Conservation (phyloP, 2,329 filamentous ascomycete species). For the Chrysosporium keratinophilum region DNA sequence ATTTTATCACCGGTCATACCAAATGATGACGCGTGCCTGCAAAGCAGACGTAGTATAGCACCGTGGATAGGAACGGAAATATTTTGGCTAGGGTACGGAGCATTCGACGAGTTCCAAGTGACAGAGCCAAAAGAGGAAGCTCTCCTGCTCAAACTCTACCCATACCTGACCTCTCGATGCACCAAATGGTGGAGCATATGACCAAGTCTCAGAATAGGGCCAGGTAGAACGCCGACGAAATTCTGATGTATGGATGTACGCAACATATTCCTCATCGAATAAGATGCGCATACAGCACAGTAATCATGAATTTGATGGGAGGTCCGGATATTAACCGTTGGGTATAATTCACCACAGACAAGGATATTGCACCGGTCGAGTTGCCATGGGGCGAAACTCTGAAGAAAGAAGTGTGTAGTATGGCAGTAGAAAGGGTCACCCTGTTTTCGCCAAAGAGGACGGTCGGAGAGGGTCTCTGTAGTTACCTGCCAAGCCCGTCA, state of each 20-base stretch:
- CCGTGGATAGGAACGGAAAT: slow-evolving; percentile 66
- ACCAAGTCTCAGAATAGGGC: slow-evolving; percentile 70
- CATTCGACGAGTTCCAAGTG: slow-evolving; percentile 70
- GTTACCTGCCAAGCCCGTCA: slow-evolving; percentile 69
- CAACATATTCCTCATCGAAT: slow-evolving; percentile 64
- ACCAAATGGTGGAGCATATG: slow-evolving; percentile 52
- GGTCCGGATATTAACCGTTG: slow-evolving; percentile 57
- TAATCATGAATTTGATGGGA: slow-evolving; percentile 67
- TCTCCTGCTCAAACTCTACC: slow-evolving; percentile 57
- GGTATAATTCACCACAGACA: slow-evolving; percentile 60
- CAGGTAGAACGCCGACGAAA: slow-evolving; percentile 63
- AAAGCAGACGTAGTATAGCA: too few relatives aligned
- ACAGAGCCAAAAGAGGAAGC: slow-evolving; percentile 49
- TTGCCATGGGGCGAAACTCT: slow-evolving; percentile 54
- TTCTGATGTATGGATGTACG: slow-evolving; percentile 55
- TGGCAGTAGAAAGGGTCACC: slow-evolving; percentile 61
- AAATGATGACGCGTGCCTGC: slow-evolving; percentile 45
- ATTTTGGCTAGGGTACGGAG: slow-evolving; percentile 80
- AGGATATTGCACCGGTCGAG: slow-evolving; percentile 62
- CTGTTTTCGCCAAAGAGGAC: slow-evolving; percentile 60
- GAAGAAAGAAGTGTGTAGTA: slow-evolving; percentile 77
- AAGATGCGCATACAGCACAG: slow-evolving; percentile 42
- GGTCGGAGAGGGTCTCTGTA: slow-evolving; percentile 59
- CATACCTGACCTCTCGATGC: slow-evolving; percentile 48
- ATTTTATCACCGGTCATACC: slow-evolving; percentile 15